These are phyloP conservation scores for Betula pendula DNA, from an alignment of 306 rosid genomes.

Conservation along the genomic window DNA sequence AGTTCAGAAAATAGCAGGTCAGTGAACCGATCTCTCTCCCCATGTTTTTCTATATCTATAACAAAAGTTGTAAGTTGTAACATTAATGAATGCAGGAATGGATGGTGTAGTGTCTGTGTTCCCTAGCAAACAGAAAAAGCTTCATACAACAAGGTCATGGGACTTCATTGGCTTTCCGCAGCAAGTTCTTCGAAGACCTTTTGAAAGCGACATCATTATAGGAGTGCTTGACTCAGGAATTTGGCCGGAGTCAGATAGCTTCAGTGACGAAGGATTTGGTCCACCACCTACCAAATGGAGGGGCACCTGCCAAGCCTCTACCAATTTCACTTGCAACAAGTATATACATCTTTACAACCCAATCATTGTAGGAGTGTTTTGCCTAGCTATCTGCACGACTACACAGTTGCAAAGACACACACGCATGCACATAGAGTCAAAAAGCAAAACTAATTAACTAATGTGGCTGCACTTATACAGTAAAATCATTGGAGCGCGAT, in stretches of 20 bases:
- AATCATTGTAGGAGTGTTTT: too few relatives aligned
- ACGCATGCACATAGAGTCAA: too few relatives aligned
- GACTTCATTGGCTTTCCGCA: slow-evolving; percentile 38
- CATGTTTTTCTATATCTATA: neutral
- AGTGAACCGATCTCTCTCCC: neutral
- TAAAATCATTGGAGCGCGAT: slow-evolving; percentile 52
- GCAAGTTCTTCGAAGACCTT: neutral
- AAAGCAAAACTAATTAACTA: too few relatives aligned
- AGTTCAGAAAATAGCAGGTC: slow-evolving; percentile 38
- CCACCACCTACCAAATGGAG: slow-evolving; percentile 54
- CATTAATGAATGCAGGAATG: slow-evolving; percentile 23
- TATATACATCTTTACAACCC: neutral
- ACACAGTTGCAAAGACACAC: too few relatives aligned
- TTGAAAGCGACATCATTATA: slow-evolving; percentile 35
- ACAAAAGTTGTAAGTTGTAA: neutral
- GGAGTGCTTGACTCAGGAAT: slow-evolving; percentile 45
- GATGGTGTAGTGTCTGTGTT: slow-evolving; percentile 41
- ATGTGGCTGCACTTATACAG: slow-evolving; percentile 12
- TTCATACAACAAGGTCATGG: slow-evolving; percentile 52
- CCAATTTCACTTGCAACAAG: slow-evolving; percentile 52
- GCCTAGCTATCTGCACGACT: too few relatives aligned
- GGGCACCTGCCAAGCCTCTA: slow-evolving; percentile 29
- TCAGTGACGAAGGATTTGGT: slow-evolving; percentile 42
- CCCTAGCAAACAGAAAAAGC: neutral
- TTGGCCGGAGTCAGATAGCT: slow-evolving; percentile 51